These are phyloP conservation scores for Bruguiera gymnorhiza DNA, from an alignment of 345 rosid species.

Conservation along the genomic window DNA sequence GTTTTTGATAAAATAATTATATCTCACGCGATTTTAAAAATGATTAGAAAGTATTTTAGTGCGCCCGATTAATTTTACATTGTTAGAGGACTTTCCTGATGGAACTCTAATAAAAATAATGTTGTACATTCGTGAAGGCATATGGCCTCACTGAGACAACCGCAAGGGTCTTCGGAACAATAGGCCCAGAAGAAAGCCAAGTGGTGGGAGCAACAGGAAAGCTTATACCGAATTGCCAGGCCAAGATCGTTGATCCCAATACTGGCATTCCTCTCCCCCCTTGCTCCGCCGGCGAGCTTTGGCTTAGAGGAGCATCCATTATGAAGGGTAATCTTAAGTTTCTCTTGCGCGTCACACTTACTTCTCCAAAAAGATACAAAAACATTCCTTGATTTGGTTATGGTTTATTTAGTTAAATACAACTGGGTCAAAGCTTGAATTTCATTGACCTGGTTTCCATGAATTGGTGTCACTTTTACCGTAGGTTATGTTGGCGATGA, in stretches of 20 bases:
- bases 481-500: conserved; percentile 55
- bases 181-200: conserved; percentile 38
- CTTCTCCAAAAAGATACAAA: background rate
- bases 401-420: too few relatives aligned
- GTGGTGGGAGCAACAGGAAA: conserved; percentile 45
- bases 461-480: background rate
- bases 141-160: conserved; percentile 67
- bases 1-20: too few relatives aligned
- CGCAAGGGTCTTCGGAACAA: conserved; percentile 34
- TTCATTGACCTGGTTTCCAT: background rate
- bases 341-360: background rate
- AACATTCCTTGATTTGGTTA: too few relatives aligned
- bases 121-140: conserved; percentile 21
- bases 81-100: too few relatives aligned
- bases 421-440: too few relatives aligned
- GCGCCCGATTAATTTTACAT: too few relatives aligned
- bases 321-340: conserved; percentile 43
- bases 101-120: too few relatives aligned
- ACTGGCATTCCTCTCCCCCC: conserved; percentile 45
- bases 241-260: conserved; percentile 45
- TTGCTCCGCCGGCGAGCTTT: conserved; percentile 42
- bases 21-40: too few relatives aligned
- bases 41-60: too few relatives aligned
- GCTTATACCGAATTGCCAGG: conserved; percentile 43
- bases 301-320: conserved; percentile 52